Conservation (phyloP, 495 filamentous ascomycete genomes). For the Antarctomyces pellizariae region DNA sequence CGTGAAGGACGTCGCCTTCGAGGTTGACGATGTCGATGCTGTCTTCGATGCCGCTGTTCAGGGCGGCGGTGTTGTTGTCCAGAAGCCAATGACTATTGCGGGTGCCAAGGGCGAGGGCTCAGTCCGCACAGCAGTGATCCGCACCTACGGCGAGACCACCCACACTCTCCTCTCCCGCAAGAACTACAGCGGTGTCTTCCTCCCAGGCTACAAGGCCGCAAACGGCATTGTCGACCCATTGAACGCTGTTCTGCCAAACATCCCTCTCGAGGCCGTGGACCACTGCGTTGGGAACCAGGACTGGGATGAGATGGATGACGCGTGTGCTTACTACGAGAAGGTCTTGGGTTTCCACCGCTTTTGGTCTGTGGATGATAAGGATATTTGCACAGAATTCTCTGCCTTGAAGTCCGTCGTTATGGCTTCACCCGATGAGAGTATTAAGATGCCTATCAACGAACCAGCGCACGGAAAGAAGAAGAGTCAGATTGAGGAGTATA, state of each 20-base stretch:
- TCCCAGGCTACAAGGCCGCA: constrained; percentile 47
- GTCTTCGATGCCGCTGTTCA: constrained; percentile 46
- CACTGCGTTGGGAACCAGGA: constrained; percentile 90
- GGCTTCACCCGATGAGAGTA: constrained; percentile 53
- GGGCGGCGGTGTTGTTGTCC: constrained; percentile 42
- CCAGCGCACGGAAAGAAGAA: constrained; percentile 67
- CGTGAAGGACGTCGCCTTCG: constrained; percentile 79
- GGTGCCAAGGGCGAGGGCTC: constrained; percentile 28
- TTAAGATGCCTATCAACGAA: constrained; percentile 97
- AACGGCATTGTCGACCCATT: constrained; percentile 9
- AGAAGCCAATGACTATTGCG: constrained; percentile 23
- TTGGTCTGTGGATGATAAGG: constrained; percentile 76
- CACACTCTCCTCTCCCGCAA: constrained; percentile 59
- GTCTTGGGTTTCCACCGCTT: constrained; percentile 84
- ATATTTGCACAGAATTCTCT: constrained; percentile 75
- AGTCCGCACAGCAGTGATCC: constrained; percentile 48
- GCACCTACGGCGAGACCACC: constrained; percentile 79
- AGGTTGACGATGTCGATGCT: constrained; percentile 60
- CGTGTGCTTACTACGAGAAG: constrained; percentile 75
- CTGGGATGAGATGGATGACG: constrained; percentile 67
- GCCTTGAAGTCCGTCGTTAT: constrained; percentile 72
- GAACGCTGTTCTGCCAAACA: constrained; percentile 33
- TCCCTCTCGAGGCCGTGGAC: constrained; percentile 53
- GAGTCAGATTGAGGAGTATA: constrained; percentile 83
- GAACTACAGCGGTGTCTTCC: constrained; percentile 44